Evolutionary conservation across 352 stramenopile genomes (phyloP), one percentile per base, ranked within the genome.

Genomic region (Paralagenidium karlingii): DNA sequence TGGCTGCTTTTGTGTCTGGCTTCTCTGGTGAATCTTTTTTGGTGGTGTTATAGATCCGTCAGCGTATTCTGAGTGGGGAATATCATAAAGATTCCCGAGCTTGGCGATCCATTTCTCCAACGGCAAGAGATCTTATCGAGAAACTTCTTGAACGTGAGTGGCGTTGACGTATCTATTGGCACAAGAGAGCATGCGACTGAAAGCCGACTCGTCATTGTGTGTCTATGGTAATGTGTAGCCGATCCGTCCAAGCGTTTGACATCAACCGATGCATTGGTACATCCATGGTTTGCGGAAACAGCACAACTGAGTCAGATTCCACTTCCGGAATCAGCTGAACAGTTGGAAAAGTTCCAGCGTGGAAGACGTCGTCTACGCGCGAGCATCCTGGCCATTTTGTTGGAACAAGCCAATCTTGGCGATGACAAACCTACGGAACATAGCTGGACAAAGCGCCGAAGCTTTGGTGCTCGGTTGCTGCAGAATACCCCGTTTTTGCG

Each of bases 271-370:
- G 77, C 77, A 4, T 49, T 91, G 40, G 50, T 55, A 16, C 74
- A 91, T 25, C 74, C 74, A 15, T 91, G 77, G 77, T 51, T 91
- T 1, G 50, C 52, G 15, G 65, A 82, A 21, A 54, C 62, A 34
- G 56, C 60, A 1, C 48, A 80, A 28, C 54, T 82, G 25, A 83
- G 69, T 20, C 54, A 43, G 26, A 55, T 65, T 16, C 69, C 74
- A 4, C 66, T 86, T 44, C 47, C 56, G n/a, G 69, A 86, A 33
- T 83, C 71, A 3, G 71, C 68, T 0, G 73, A 85, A 39, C 37
- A 81, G 28, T 54, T 91, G 13, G 61, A 82, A 40, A 76, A 73
- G n/a, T 91, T 88, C 30, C 74, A 88, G 47, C 67, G 75, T 16
- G 77, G 77, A 5, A 62, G 77, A 7, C 74, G 75, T 28, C 68